Evolutionary conservation across 23 red algal species (phyloP).

Genomic region (Gracilaria caudata): DNA sequence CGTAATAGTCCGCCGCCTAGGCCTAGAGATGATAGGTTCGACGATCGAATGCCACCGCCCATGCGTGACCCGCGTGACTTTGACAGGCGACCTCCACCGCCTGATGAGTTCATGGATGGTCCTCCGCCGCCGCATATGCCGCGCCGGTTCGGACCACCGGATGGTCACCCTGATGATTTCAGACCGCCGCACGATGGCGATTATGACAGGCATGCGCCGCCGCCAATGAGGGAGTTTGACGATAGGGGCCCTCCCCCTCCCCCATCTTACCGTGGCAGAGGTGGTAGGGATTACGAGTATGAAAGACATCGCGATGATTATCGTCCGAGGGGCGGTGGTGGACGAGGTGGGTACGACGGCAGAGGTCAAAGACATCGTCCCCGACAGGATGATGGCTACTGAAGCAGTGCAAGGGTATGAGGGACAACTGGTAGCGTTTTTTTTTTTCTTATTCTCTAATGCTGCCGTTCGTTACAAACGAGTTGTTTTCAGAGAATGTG

Average conservation of each 20-base stretch:
- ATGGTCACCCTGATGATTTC: no score
- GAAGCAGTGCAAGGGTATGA: neutral
- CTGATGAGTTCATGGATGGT: neutral
- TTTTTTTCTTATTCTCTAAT: no score
- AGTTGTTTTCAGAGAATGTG: no score
- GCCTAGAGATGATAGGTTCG: conserved; percentile 14
- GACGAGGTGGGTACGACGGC: neutral
- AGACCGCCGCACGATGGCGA: conserved; percentile 16
- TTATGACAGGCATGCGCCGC: neutral
- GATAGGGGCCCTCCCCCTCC: conserved; percentile 2
- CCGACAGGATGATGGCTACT: neutral
- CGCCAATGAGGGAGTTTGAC: conserved; percentile 33
- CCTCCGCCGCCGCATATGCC: neutral
- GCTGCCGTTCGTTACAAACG: no score
- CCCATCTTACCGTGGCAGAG: conserved; percentile 3
- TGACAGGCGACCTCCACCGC: conserved; percentile 15
- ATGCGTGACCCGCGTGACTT: neutral
- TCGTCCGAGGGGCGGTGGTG: neutral
- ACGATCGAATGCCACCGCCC: conserved; percentile 2
- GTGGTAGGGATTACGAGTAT: neutral
- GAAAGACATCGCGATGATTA: neutral
- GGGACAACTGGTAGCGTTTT: no score
- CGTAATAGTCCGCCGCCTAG: neutral
- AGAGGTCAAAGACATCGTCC: neutral
- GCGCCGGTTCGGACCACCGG: neutral